Percentiles rank a stretch among this genome's conserved stretches.
phyloP scores from a whole-genome alignment of 495 filamentous ascomycete species.

The Glutinoglossum americanum region DNA sequence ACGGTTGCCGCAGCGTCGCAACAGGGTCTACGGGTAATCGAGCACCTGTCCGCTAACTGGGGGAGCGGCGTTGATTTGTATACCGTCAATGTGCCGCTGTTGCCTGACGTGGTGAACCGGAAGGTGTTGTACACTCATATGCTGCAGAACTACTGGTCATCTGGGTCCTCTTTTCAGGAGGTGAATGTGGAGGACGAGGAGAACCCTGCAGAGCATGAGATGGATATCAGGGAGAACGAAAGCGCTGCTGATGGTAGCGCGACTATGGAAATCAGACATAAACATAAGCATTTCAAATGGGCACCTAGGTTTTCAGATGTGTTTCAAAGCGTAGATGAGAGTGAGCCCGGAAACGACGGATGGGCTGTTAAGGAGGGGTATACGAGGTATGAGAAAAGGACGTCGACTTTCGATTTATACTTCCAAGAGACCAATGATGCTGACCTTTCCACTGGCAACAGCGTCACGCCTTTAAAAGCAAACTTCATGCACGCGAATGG shows the following conservation, averaged over 20 bases:
- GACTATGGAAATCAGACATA: slow-evolving; percentile 20
- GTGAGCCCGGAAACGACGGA: slow-evolving; percentile 72
- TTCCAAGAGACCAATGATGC: neutral
- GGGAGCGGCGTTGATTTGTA: slow-evolving; percentile 56
- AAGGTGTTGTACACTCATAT: slow-evolving; percentile 63
- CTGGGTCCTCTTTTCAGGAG: slow-evolving; percentile 68
- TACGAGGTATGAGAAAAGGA: slow-evolving; percentile 39
- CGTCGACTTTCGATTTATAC: slow-evolving; percentile 8
- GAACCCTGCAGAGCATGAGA: slow-evolving; percentile 34
- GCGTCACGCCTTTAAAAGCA: slow-evolving; percentile 75
- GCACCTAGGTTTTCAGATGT: slow-evolving; percentile 72
- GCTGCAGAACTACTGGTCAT: slow-evolving; percentile 71
- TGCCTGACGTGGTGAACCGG: slow-evolving; percentile 38
- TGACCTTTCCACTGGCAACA: slow-evolving; percentile 14
- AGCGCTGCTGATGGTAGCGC: slow-evolving; percentile 11
- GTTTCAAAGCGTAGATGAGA: slow-evolving; percentile 58
- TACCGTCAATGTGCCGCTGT: slow-evolving; percentile 66
- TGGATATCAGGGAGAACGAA: slow-evolving; percentile 21
- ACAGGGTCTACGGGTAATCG: slow-evolving; percentile 50
- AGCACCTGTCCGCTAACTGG: slow-evolving; percentile 61
- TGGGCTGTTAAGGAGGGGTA: slow-evolving; percentile 79
- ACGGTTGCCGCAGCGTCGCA: slow-evolving; percentile 54
- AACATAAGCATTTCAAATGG: slow-evolving; percentile 86
- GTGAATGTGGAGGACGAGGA: slow-evolving; percentile 36
- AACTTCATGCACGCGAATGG: slow-evolving; percentile 65